Conservation (phyloP, 768 basidiomycete genomes). For the Mycena sanguinolenta region DNA sequence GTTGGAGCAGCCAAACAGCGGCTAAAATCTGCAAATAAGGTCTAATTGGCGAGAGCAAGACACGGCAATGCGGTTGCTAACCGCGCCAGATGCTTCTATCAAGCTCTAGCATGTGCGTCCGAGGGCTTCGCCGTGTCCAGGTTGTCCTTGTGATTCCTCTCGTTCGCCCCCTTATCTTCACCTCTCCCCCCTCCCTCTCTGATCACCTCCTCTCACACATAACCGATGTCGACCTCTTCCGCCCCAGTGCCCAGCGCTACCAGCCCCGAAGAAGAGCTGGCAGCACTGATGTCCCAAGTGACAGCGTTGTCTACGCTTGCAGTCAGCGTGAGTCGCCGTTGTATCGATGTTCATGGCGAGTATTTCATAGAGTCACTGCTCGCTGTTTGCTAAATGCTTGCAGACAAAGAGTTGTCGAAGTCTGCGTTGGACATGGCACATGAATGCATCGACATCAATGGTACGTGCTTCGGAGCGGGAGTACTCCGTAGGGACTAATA, state of each 20-base stretch:
- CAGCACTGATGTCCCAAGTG: constrained; percentile 2
- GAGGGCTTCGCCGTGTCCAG: not conserved
- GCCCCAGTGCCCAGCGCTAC: not conserved
- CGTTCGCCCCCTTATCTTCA: not conserved
- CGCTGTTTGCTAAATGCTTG: not conserved
- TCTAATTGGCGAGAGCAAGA: too few relatives aligned
- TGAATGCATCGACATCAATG: constrained; percentile 6
- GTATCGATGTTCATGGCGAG: not conserved
- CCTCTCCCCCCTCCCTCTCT: not conserved
- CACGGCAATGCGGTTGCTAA: too few relatives aligned
- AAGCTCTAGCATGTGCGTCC: not conserved
- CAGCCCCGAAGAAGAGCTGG: constrained; percentile 15
- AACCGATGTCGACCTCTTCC: not conserved
- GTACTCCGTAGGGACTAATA: not conserved
- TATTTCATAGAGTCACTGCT: not conserved
- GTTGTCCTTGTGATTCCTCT: not conserved
- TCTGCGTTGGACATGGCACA: constrained; percentile 3
- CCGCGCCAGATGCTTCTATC: not conserved
- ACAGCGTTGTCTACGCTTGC: not conserved
- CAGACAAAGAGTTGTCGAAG: constrained; percentile 4
- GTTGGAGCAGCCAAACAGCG: too few relatives aligned
- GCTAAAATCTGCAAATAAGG: too few relatives aligned
- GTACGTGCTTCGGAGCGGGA: not conserved
- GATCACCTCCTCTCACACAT: not conserved
- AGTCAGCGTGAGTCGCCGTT: not conserved